These are phyloP conservation scores for Pythium sukuiense DNA, from an alignment of 352 stramenopile species.

Conservation along the genomic window DNA sequence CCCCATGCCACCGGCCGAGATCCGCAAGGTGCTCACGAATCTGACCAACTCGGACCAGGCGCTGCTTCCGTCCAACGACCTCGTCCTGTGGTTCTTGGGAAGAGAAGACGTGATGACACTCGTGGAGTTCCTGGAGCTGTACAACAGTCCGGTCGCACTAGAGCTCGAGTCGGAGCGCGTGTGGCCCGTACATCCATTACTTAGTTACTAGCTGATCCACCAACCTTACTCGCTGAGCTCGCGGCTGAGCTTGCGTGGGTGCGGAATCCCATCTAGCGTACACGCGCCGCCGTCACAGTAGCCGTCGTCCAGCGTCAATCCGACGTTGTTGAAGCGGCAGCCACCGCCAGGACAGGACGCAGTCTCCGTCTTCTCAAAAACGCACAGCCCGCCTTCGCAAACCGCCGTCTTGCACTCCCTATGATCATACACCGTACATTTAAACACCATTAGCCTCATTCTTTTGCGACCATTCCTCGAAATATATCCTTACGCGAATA, in stretches of 20 bases:
- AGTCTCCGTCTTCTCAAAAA: constrained; percentile 43
- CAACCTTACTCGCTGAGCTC: constrained; percentile 57
- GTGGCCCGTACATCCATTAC: constrained; percentile 71
- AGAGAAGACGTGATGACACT: constrained; percentile 67
- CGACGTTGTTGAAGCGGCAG: constrained; percentile 53
- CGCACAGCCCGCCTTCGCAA: constrained; percentile 53
- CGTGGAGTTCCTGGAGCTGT: constrained; percentile 53
- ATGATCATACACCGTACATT: not conserved
- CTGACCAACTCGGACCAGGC: constrained; percentile 65
- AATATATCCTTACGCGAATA: constrained; percentile 45
- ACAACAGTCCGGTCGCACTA: constrained; percentile 39
- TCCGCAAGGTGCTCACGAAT: constrained; percentile 57
- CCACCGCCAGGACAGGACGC: constrained; percentile 47
- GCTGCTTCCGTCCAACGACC: constrained; percentile 54
- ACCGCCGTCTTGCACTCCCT: constrained; percentile 50
- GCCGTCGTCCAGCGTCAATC: constrained; percentile 41
- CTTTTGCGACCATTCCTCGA: not conserved
- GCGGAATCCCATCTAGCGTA: constrained; percentile 41
- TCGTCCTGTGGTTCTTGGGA: constrained; percentile 51
- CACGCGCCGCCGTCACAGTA: constrained; percentile 61
- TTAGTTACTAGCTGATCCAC: constrained; percentile 53
- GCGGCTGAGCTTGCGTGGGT: constrained; percentile 40
- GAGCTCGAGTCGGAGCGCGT: constrained; percentile 74
- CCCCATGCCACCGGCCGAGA: constrained; percentile 45
- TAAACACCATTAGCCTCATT: not conserved